Conservation (phyloP, 2,329 filamentous ascomycete genomes). For the Colletotrichum costaricense region DNA sequence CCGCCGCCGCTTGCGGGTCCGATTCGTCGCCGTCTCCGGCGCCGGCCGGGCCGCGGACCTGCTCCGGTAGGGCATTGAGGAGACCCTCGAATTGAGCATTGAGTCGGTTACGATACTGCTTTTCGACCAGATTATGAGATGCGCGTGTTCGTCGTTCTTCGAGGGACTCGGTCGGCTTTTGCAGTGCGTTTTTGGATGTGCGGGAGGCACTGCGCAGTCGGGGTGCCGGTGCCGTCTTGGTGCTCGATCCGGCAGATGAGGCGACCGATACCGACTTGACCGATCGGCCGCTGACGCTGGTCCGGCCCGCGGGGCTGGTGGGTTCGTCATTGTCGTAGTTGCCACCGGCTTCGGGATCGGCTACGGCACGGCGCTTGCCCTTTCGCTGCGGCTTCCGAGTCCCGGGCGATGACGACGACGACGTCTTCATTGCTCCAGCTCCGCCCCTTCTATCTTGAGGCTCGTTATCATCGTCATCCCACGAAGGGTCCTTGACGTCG, state of each 20-base stretch:
- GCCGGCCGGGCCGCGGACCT: constrained; percentile 28
- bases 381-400: constrained; percentile 18
- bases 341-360: constrained; percentile 2
- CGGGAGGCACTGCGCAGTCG: constrained; percentile 44
- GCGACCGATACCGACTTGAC: constrained; percentile 16
- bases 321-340: constrained; percentile 11
- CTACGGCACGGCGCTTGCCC: constrained; percentile 27
- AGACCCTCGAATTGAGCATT: constrained; percentile 47
- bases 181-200: constrained; percentile 43
- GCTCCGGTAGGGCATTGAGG: constrained; percentile 42
- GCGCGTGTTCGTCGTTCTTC: constrained; percentile 44
- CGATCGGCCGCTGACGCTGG: constrained; percentile 27
- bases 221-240: constrained; percentile 31
- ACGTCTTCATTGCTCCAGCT: not conserved
- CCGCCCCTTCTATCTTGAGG: not conserved
- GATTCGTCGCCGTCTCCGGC: constrained; percentile 20
- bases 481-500: constrained; percentile 22
- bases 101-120: constrained; percentile 47
- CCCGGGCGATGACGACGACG: not conserved
- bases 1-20: constrained; percentile 30
- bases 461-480: constrained; percentile 18
- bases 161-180: constrained; percentile 40
- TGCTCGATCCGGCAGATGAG: constrained; percentile 22
- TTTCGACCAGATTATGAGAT: constrained; percentile 48
- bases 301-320: constrained; percentile 23